Percentiles rank a stretch among this genome's conserved stretches.
These are phyloP conservation scores for Acanthamoeba culbertsoni DNA, from an alignment of 208 protist species.

Conservation along the genomic window DNA sequence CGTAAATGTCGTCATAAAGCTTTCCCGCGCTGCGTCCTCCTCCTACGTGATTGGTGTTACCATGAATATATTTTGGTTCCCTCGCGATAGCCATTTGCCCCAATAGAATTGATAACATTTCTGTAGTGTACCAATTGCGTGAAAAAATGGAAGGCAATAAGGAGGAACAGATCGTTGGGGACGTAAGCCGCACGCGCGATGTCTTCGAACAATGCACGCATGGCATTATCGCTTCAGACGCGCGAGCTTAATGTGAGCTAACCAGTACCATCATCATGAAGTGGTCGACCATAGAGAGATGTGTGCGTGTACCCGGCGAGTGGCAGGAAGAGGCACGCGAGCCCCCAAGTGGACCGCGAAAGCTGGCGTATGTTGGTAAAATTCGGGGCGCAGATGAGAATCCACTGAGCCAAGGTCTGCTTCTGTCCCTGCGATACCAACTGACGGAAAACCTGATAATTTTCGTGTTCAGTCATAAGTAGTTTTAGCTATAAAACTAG, in stretches of 20 bases:
- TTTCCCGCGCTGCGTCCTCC: background rate
- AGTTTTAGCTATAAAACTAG: background rate
- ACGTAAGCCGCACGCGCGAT: background rate
- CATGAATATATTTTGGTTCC: background rate
- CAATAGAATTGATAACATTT: background rate
- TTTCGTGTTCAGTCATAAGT: background rate
- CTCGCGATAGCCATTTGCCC: background rate
- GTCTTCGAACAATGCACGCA: background rate
- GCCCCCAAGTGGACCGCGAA: background rate
- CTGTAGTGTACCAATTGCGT: background rate
- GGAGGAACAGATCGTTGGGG: background rate
- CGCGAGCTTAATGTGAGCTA: too few species aligned
- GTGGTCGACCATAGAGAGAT: background rate
- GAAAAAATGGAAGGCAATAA: conserved; percentile 27
- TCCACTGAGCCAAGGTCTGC: background rate
- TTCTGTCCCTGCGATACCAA: background rate
- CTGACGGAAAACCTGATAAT: background rate
- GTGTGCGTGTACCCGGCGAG: background rate
- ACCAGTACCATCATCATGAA: background rate
- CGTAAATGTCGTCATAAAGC: background rate
- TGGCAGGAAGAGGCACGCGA: conserved; percentile 34
- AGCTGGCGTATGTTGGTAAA: background rate
- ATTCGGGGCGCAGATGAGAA: background rate
- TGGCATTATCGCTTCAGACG: background rate
- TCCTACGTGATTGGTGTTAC: background rate